These are phyloP conservation scores for Claviceps cyperi DNA, from an alignment of 2,329 filamentous ascomycete genomes.

Conservation along the genomic window DNA sequence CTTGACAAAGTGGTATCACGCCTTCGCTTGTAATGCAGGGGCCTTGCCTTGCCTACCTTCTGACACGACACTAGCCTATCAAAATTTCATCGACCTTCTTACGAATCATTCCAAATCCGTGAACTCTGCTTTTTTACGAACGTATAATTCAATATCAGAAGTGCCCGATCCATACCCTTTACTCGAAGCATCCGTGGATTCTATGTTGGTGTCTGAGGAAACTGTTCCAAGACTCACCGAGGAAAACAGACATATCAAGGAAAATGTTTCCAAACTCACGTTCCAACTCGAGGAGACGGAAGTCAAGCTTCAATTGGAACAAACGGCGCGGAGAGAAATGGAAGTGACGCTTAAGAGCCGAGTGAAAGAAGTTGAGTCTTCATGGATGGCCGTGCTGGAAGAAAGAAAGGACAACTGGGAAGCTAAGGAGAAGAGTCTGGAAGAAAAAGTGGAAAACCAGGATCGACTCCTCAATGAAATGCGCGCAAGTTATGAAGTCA, in stretches of 20 bases:
- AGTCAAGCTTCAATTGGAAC: conserved; percentile 63
- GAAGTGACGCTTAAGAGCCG: conserved; percentile 65
- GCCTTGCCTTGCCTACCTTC: neutral
- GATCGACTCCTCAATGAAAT: conserved; percentile 85
- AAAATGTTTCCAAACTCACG: conserved; percentile 60
- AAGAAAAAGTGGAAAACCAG: conserved; percentile 90
- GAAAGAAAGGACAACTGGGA: conserved; percentile 97
- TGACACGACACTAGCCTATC: conserved; percentile 55
- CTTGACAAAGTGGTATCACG: neutral
- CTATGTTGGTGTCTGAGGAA: conserved; percentile 81
- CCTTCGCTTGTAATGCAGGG: neutral
- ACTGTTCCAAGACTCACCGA: conserved; percentile 77
- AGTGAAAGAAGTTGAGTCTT: conserved; percentile 78
- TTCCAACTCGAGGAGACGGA: conserved; percentile 74
- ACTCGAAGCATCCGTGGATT: conserved; percentile 90
- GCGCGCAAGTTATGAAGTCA: conserved; percentile 94
- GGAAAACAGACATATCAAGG: conserved; percentile 80
- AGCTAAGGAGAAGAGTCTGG: conserved; percentile 76
- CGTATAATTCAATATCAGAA: conserved; percentile 88
- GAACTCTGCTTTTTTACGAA: conserved; percentile 81
- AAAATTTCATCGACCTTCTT: conserved; percentile 90
- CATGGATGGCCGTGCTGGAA: conserved; percentile 77
- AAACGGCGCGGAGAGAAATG: conserved; percentile 54
- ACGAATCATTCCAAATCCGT: conserved; percentile 93
- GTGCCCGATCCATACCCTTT: conserved; percentile 92